These are phyloP conservation scores for Kitagawia praeruptora DNA, from an alignment of 129 eudicot genomes.

Conservation along the genomic window DNA sequence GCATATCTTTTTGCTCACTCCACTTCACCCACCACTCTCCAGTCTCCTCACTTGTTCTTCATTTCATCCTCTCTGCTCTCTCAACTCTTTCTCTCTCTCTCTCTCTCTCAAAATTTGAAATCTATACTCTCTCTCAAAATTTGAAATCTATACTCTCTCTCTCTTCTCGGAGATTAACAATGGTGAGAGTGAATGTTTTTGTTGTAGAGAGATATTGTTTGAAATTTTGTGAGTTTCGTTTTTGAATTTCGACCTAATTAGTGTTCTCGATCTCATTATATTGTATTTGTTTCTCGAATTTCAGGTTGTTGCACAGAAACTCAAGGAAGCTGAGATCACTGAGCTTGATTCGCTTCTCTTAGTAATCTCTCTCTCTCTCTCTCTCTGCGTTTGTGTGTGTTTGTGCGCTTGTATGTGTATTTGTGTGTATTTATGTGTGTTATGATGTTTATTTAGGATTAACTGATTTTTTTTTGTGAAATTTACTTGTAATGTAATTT, in stretches of 20 bases:
- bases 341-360: conserved; percentile 96
- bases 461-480: neutral
- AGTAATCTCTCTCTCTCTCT: conserved; percentile 25
- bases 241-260: neutral
- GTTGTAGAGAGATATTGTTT: neutral
- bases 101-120: neutral
- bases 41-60: conserved; percentile 17
- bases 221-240: neutral
- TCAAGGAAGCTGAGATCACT: conserved; percentile 90
- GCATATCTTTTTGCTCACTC: neutral
- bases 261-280: neutral
- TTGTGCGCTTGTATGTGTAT: too few species aligned
- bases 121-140: conserved; percentile 6
- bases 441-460: neutral
- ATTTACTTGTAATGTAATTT: neutral
- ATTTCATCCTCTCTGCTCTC: neutral
- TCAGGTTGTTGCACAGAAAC: conserved; percentile 89
- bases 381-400: neutral
- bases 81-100: conserved; percentile 3
- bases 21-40: conserved; percentile 33
- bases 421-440: neutral
- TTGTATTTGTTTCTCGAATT: conserved; percentile 16
- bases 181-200: conserved; percentile 20
- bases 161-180: conserved; percentile 2
- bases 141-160: neutral